phyloP scores from a whole-genome alignment of 2,329 filamentous ascomycete species.

The Colletotrichum cuscutae region DNA sequence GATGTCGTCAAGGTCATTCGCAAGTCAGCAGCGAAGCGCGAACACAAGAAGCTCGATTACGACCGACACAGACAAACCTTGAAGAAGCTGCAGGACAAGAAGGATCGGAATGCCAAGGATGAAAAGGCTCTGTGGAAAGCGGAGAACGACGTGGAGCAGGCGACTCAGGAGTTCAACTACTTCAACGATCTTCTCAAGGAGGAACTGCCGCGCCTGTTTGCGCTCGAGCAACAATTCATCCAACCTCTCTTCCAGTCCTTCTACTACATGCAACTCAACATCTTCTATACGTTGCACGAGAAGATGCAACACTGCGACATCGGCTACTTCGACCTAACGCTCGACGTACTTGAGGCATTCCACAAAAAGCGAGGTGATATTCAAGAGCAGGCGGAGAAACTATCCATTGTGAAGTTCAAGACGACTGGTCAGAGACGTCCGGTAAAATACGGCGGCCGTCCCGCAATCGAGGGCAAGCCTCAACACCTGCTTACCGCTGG shows the following conservation, averaged over 20 bases:
- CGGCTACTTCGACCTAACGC: constrained; percentile 93
- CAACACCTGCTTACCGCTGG: constrained; percentile 64
- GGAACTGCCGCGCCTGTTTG: constrained; percentile 91
- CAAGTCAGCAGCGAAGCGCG: constrained; percentile 87
- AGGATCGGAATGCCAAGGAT: constrained; percentile 94
- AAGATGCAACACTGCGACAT: constrained; percentile 98
- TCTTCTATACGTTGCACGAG: constrained; percentile 98
- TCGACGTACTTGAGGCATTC: constrained; percentile 93
- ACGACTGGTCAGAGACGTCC: constrained; percentile 78
- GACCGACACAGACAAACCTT: constrained; percentile 84
- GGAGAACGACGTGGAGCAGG: constrained; percentile 88
- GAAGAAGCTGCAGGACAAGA: constrained; percentile 98
- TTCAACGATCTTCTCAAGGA: constrained; percentile 98
- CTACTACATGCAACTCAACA: constrained; percentile 99
- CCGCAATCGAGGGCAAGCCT: constrained; percentile 60
- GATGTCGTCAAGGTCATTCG: constrained; percentile 96
- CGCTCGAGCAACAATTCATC: constrained; percentile 93
- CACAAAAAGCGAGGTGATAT: constrained; percentile 88
- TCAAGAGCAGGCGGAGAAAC: constrained; percentile 83
- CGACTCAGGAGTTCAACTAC: constrained; percentile 96
- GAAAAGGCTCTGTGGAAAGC: constrained; percentile 98
- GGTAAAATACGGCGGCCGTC: constrained; percentile 68
- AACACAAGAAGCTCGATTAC: constrained; percentile 97
- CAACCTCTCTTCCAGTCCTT: constrained; percentile 97
- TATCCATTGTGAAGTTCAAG: constrained; percentile 92